Base-by-base conservation (phyloP, 441 rosid genomes). In the Arabidopsis hybrid region DNA sequence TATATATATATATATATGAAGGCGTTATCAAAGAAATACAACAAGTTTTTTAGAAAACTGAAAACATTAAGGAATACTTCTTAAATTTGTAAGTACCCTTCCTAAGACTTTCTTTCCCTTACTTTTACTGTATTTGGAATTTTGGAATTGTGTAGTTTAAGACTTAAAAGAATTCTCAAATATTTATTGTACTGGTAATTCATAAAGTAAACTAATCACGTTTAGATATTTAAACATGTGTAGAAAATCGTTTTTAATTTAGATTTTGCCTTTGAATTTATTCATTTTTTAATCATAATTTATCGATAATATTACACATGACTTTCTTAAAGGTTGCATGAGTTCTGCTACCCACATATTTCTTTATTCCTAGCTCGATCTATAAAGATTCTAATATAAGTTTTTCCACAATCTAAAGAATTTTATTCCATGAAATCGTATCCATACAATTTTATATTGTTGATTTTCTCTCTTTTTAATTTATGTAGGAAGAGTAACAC, bases 401-500 rank as follows among this genome's bases (percentile, higher is more conserved):
- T 16, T 62, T 43, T 11, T 51, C 35, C 43, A 63, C 65, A 26
- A 55, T 42, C 32, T 1, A 1, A 1, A 42, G 8, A 63, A 43
- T 21, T 12, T 12, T 73, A 53, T 64, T 73, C 77, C 49, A 65
- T 35, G 35, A 56, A 65, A 43, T 46, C 13, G 14, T 32, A 73
- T 1, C 57, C 76, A 64, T 61, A 26, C 35, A 61, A 21, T 61
- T 40, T 61, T 39, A 18, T 12, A 18, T 40, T 26, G 1, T 21
- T 42, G 8, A 29, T 26, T 21, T 14, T 2, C 50, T 21, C 66
- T 8, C 36, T 21, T 39, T 39, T 61, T 13, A 12, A 60, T 60
- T 18, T 60, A 34, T 39, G 10, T 18, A 3, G 4, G 32, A 38
- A 18, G 31, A 9, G 11, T 50, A 29, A 51, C 57, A 53, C 58